These are phyloP conservation scores for Psophocarpus tetragonolobus DNA, from an alignment of 306 rosid genomes.

Conservation along the genomic window DNA sequence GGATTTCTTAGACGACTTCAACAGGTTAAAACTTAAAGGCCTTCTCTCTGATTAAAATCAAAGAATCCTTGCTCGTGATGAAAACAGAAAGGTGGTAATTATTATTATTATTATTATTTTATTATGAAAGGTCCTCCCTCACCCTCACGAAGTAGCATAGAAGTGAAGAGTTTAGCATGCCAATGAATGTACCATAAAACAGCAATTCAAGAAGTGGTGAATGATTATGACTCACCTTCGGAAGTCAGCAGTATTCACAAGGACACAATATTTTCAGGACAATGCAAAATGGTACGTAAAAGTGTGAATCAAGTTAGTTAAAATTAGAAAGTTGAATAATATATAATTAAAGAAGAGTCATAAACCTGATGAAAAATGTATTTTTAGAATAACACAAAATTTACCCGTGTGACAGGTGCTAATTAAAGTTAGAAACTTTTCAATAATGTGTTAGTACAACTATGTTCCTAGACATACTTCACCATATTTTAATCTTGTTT, in stretches of 20 bases:
- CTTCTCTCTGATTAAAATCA: too few relatives aligned
- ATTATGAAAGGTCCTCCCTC: background rate
- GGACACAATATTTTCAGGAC: constrained; percentile 31
- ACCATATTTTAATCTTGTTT: too few relatives aligned
- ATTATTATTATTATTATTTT: background rate
- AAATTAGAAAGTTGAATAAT: too few relatives aligned
- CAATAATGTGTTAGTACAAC: too few relatives aligned
- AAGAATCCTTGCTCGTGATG: background rate
- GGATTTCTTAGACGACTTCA: too few relatives aligned
- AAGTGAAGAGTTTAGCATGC: constrained; percentile 30
- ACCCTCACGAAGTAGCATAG: constrained; percentile 20
- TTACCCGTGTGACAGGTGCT: too few relatives aligned
- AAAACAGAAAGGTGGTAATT: background rate
- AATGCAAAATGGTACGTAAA: constrained; percentile 37
- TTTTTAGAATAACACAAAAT: too few relatives aligned
- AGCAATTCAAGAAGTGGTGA: background rate
- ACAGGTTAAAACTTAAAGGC: background rate
- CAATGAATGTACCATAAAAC: constrained; percentile 24
- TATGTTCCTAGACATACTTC: too few relatives aligned
- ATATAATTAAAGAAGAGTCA: too few relatives aligned
- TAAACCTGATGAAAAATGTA: too few relatives aligned
- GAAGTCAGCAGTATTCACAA: constrained; percentile 18
- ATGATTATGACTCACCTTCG: constrained; percentile 23
- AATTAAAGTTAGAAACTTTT: too few relatives aligned
- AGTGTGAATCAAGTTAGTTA: too few relatives aligned